Evolutionary conservation across 2,329 filamentous ascomycete genomes (phyloP), one percentile per base, ranked within the genome.

Genomic region (Aspergillus fumigatus): DNA sequence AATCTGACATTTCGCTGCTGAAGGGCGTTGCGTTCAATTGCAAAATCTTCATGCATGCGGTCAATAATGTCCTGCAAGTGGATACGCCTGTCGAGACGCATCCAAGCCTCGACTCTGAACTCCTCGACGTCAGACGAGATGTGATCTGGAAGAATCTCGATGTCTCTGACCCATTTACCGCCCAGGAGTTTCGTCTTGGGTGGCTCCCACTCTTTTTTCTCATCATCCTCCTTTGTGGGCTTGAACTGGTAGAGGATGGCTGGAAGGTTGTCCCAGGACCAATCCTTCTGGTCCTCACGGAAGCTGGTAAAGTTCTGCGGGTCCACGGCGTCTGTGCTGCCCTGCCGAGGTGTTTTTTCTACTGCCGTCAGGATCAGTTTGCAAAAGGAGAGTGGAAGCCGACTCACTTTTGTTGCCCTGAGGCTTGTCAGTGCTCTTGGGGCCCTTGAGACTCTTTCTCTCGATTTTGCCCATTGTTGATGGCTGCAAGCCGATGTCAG

Each of bases 91-190:
- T 73, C 70, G 1, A 69, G 50, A 3, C 70, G 64, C 54, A 65
- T 58, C 70, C 70, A 73, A 8, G 70, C 65, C 43, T 73, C 70
- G 32, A 68, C 68, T 3, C 69, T 58, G 43, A 65, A 70, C 38
- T 67, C 67, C 52, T 70, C 67, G 14, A 73, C 67, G n/a, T 66
- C 57, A 4, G 64, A 62, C 0, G 67, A 63, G 21, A 72, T 70
- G 4, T 66, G 61, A 48, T 70, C 64, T 1, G 70, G 70, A 10
- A 73, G 58, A 11, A 70, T 59, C 1, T 60, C 56, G 14, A 71
- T 60, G 2, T 55, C 41, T 3, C 61, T 55, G 6, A 72, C 7
- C 1, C 27, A 26, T 38, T 52, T 48, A 7, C 59, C 63, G 55
- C 55, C 60, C 25, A 62, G 60, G 2, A 11, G 19, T 27, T 65